Percentiles rank a stretch among this genome's conserved stretches.
Evolutionary conservation across 2,329 filamentous ascomycete species (phyloP).

Genomic region (Zasmidium angulare): DNA sequence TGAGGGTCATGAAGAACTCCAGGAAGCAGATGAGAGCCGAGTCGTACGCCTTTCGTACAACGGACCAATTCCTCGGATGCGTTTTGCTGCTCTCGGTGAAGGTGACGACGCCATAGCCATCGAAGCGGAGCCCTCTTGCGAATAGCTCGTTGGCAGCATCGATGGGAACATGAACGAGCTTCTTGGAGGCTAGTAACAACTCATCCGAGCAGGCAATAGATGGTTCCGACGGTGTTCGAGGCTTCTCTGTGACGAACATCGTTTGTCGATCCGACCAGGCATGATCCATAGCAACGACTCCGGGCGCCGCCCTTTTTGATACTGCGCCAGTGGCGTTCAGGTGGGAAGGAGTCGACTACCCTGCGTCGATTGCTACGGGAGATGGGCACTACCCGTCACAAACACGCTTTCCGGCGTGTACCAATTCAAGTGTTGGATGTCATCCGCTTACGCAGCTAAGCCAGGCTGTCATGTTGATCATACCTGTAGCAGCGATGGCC

Average conservation of each 20-base stretch:
- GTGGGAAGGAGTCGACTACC: background rate
- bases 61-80: constrained; percentile 21
- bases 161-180: background rate
- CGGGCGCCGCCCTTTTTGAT: background rate
- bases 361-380: background rate
- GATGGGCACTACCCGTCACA: background rate
- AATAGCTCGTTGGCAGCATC: background rate
- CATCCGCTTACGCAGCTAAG: background rate
- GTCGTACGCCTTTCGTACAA: constrained; percentile 15
- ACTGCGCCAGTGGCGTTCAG: background rate
- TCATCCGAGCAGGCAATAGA: background rate
- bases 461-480: background rate
- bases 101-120: constrained; percentile 17
- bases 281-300: background rate
- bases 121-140: constrained; percentile 9
- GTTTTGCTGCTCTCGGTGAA: constrained; percentile 18
- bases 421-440: background rate
- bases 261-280: background rate
- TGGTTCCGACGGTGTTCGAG: background rate
- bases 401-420: background rate
- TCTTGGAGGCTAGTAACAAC: background rate
- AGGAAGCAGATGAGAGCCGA: constrained; percentile 20
- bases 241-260: background rate
- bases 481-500: too few species aligned
- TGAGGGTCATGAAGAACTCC: constrained; percentile 21